These are phyloP conservation scores for Saccharomycopsis crataegensis DNA, from an alignment of 1,139 yeast genomes.

Conservation along the genomic window DNA sequence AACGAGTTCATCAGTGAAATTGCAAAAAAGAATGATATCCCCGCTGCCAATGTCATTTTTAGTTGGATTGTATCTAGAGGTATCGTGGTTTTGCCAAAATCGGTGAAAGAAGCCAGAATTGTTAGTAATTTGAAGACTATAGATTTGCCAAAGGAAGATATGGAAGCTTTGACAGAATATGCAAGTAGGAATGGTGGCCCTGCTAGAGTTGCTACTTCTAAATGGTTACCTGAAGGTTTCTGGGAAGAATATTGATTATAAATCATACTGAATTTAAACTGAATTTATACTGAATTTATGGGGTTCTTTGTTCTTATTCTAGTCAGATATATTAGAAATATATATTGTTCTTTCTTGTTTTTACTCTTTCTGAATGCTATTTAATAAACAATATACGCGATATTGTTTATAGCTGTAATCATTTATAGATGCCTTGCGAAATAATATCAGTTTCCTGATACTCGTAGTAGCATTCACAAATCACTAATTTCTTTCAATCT, in stretches of 20 bases:
- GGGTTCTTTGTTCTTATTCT: too few relatives aligned
- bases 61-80: neutral
- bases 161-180: neutral
- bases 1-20: neutral
- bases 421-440: too few relatives aligned
- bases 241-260: neutral
- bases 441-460: too few relatives aligned
- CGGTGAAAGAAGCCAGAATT: neutral
- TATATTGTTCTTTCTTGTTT: neutral
- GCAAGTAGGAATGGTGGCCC: neutral
- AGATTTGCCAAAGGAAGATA: slow-evolving; percentile 4
- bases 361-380: neutral
- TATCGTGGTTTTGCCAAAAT: slow-evolving; percentile 1
- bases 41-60: neutral
- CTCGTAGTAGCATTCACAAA: too few relatives aligned
- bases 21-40: neutral
- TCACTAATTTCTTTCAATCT: too few relatives aligned
- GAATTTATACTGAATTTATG: too few relatives aligned
- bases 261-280: neutral
- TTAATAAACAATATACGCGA: neutral
- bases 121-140: neutral
- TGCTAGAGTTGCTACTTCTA: neutral
- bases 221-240: neutral
- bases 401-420: too few relatives aligned
- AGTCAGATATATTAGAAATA: neutral